Evolutionary conservation across 2,329 filamentous ascomycete genomes (phyloP).

Genomic region (Tolypocladium ophioglossoides): DNA sequence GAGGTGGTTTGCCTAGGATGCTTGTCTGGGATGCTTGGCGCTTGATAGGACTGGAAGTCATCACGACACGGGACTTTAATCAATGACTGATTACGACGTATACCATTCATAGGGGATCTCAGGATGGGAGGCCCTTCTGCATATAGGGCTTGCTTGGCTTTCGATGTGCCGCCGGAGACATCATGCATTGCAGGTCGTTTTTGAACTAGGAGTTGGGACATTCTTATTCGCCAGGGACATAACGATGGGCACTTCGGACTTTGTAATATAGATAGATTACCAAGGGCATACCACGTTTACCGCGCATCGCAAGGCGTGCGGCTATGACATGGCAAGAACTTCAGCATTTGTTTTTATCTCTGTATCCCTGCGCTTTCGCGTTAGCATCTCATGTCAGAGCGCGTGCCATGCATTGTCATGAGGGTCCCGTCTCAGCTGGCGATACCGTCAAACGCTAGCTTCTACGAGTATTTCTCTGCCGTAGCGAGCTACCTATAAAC

Average conservation of each 20-base stretch:
- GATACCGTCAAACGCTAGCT: conserved; percentile 3
- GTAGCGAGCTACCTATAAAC: conserved; percentile 8
- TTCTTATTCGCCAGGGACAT: background rate
- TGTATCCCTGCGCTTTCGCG: background rate
- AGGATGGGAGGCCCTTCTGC: background rate
- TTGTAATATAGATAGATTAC: background rate
- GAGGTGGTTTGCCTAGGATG: conserved; percentile 59
- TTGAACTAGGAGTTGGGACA: background rate
- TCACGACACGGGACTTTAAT: conserved; percentile 1
- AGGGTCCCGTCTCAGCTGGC: background rate
- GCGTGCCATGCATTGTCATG: too few relatives aligned
- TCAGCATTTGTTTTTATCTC: background rate
- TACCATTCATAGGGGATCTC: background rate
- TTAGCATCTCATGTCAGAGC: background rate
- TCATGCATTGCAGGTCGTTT: background rate
- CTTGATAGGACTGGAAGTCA: conserved; percentile 12
- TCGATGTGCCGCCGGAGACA: background rate
- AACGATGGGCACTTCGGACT: background rate
- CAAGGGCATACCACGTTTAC: background rate
- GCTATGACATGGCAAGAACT: background rate
- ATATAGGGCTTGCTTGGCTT: background rate
- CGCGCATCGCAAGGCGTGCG: background rate
- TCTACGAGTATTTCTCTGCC: conserved; percentile 6
- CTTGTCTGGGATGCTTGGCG: conserved; percentile 32
- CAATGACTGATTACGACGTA: conserved; percentile 5